Conservation (phyloP, 345 rosid genomes). For the Viola odorata region DNA sequence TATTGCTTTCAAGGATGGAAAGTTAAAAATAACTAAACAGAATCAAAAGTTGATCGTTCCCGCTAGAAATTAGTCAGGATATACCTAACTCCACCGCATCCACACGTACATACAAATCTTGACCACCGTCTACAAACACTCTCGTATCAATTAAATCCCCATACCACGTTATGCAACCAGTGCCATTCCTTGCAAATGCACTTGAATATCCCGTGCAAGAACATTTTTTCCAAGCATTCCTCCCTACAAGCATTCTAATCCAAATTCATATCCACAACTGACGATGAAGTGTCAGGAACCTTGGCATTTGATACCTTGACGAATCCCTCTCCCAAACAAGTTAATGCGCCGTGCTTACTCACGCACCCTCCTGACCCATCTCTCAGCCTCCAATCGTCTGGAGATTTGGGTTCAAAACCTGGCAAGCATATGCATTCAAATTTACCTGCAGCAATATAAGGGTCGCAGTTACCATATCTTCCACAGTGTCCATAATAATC, state of each 20-base stretch:
- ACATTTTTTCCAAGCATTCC: conserved; percentile 7
- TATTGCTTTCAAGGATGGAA: too few relatives aligned
- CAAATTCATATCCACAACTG: conserved; percentile 3
- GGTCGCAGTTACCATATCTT: background rate
- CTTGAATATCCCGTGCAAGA: conserved; percentile 13
- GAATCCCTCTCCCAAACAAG: conserved; percentile 40
- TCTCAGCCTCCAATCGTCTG: conserved; percentile 1
- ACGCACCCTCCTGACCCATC: conserved; percentile 12
- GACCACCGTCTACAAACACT: background rate
- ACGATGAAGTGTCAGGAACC: conserved; percentile 10
- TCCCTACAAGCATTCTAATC: background rate
- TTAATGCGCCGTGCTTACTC: background rate
- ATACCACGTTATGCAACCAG: conserved; percentile 16
- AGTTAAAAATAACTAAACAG: too few relatives aligned
- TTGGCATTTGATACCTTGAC: conserved; percentile 20
- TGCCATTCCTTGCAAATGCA: background rate
- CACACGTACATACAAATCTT: conserved; percentile 14
- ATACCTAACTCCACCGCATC: conserved; percentile 22
- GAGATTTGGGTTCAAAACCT: conserved; percentile 10
- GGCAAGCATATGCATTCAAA: conserved; percentile 20
- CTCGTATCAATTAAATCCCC: conserved; percentile 16
- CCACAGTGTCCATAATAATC: conserved; percentile 16
- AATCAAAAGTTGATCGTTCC: too few relatives aligned
- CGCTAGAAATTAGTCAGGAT: too few relatives aligned
- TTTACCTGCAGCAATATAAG: background rate